A percentile compares a stretch with the other conserved stretches of the same genome.
Evolutionary conservation across 2,329 filamentous ascomycete genomes (phyloP).

Genomic region (Sclerotinia minor): DNA sequence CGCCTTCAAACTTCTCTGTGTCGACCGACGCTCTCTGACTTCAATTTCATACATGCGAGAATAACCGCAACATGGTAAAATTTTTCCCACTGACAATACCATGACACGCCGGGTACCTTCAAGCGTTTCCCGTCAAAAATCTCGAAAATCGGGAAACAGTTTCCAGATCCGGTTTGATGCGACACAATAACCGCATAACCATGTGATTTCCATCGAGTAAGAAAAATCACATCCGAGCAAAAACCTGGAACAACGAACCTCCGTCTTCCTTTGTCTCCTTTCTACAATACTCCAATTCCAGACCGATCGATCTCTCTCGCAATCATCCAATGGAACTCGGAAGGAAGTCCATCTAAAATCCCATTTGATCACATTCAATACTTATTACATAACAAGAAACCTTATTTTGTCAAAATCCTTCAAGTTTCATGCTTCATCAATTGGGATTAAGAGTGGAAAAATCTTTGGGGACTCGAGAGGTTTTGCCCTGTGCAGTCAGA

Average conservation of each 20-base stretch:
- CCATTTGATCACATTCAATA: conserved; percentile 9
- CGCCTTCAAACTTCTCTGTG: neutral
- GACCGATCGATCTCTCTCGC: conserved; percentile 7
- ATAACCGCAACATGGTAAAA: neutral
- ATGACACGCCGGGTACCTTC: neutral
- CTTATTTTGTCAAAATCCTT: neutral
- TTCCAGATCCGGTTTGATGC: neutral
- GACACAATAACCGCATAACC: neutral
- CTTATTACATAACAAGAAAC: conserved; percentile 8
- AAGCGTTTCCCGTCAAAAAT: neutral
- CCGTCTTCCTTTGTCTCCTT: neutral
- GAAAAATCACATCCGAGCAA: neutral
- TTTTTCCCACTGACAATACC: neutral
- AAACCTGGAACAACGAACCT: conserved; percentile 3
- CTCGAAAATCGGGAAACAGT: neutral
- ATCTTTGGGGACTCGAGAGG: neutral
- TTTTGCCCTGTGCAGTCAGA: neutral
- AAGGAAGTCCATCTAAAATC: neutral
- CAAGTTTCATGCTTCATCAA: neutral
- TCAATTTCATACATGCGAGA: neutral
- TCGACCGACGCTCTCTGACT: neutral
- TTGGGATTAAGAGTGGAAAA: conserved; percentile 10
- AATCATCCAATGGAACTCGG: conserved; percentile 2
- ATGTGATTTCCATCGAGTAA: conserved; percentile 15
- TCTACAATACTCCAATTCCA: neutral